Percentiles rank a stretch among this genome's conserved stretches.
Conservation (phyloP, 495 filamentous ascomycete genomes). For the Corynascus novoguineensis region DNA sequence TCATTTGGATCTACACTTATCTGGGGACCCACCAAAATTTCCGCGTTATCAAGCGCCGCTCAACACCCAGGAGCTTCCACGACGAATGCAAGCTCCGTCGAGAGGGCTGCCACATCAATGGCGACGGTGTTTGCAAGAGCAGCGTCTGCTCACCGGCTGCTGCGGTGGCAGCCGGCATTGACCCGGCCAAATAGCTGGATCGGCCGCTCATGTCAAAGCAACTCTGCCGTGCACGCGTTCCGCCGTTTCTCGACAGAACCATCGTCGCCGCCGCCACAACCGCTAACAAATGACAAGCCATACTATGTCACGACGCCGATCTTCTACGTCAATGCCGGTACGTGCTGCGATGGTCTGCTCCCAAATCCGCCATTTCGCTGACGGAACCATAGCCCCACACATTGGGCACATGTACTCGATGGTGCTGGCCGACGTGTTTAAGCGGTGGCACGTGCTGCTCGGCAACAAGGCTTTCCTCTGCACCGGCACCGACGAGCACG, state of each 20-base stretch:
- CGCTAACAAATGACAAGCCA: conserved; percentile 55
- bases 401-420: conserved; percentile 93
- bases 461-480: conserved; percentile 65
- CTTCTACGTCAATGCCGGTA: conserved; percentile 98
- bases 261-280: neutral
- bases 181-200: conserved; percentile 21
- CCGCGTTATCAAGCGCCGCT: neutral
- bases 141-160: conserved; percentile 20
- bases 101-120: neutral
- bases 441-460: conserved; percentile 80
- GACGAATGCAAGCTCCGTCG: no score
- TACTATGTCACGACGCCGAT: conserved; percentile 97
- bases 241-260: conserved; percentile 11
- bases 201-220: conserved; percentile 17
- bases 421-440: conserved; percentile 83
- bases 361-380: conserved; percentile 11
- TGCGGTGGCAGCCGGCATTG: conserved; percentile 14
- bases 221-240: conserved; percentile 3
- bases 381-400: conserved; percentile 64
- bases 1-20: neutral
- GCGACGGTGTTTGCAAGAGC: conserved; percentile 21
- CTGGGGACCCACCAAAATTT: conserved; percentile 5
- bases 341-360: conserved; percentile 11
- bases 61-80: neutral
- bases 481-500: conserved; percentile 97